Evolutionary conservation across 257 asterid species (phyloP).

Genomic region (Solanum stenotomum): DNA sequence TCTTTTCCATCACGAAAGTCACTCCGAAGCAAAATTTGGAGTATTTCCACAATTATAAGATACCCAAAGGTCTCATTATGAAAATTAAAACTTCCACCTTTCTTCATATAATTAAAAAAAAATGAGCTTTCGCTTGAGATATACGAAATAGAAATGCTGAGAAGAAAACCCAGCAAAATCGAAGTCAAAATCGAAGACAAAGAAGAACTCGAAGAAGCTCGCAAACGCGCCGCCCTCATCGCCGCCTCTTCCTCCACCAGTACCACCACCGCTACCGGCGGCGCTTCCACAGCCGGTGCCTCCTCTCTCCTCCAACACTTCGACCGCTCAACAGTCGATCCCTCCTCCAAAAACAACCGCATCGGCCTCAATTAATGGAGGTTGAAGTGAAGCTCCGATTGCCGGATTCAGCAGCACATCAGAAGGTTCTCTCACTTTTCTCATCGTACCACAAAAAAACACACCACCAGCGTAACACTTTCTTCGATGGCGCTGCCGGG

Average conservation of each 20-base stretch:
- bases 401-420: slow-evolving; percentile 42
- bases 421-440: slow-evolving; percentile 47
- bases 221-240: slow-evolving; percentile 49
- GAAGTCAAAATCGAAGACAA: slow-evolving; percentile 72
- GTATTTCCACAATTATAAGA: neutral
- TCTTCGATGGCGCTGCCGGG: slow-evolving; percentile 62
- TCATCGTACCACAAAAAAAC: slow-evolving; percentile 45
- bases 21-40: neutral
- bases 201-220: slow-evolving; percentile 86
- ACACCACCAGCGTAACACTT: slow-evolving; percentile 77
- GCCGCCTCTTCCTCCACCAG: slow-evolving; percentile 13
- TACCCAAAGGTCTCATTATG: neutral
- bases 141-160: slow-evolving; percentile 43
- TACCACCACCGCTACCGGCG: neutral
- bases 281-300: slow-evolving; percentile 27
- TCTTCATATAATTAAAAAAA: neutral
- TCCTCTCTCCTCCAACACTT: slow-evolving; percentile 77
- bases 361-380: slow-evolving; percentile 87
- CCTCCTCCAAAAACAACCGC: slow-evolving; percentile 67
- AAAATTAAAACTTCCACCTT: neutral
- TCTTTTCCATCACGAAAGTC: neutral
- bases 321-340: slow-evolving; percentile 55
- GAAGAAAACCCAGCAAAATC: slow-evolving; percentile 82
- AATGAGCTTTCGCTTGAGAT: neutral
- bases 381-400: slow-evolving; percentile 81